Conservation (phyloP, 352 stramenopile genomes). For the Elongisporangium senticosum region DNA sequence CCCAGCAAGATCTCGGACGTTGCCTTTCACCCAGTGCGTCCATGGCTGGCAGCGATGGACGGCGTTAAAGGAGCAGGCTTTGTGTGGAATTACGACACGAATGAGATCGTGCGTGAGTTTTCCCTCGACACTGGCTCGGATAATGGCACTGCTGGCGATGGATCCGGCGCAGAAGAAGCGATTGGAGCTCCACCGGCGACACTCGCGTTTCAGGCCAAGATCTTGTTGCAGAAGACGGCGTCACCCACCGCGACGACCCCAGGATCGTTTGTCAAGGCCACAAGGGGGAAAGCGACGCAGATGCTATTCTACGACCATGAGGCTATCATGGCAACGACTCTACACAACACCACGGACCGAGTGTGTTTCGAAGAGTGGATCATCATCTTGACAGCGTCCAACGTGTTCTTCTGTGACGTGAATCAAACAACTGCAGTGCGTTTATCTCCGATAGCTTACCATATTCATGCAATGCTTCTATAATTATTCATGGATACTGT, state of each 20-base stretch:
- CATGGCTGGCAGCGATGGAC: constrained; percentile 67
- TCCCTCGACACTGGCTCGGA: constrained; percentile 44
- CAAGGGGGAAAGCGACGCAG: constrained; percentile 18
- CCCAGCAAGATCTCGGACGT: constrained; percentile 58
- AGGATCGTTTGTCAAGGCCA: constrained; percentile 24
- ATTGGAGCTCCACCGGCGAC: neutral
- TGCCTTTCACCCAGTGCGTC: constrained; percentile 53
- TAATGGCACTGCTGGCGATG: constrained; percentile 11
- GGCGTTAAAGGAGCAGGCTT: constrained; percentile 39
- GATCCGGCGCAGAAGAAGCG: constrained; percentile 9
- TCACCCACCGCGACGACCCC: constrained; percentile 33
- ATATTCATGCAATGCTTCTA: neutral
- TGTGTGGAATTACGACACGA: constrained; percentile 74
- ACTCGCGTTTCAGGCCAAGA: constrained; percentile 14
- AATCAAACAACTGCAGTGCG: constrained; percentile 52
- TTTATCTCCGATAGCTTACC: no score
- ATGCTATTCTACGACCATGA: constrained; percentile 82
- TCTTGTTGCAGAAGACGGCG: constrained; percentile 31
- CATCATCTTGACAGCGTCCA: constrained; percentile 43
- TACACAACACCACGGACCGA: constrained; percentile 27
- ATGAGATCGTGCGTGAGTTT: constrained; percentile 57
- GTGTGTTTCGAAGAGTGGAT: constrained; percentile 72
- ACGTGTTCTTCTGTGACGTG: constrained; percentile 71
- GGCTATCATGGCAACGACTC: constrained; percentile 36
- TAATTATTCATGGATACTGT: neutral